A percentile compares a stretch with the other conserved stretches of the same genome.
These are phyloP conservation scores for Rhodotorula graminis DNA, from an alignment of 768 basidiomycete species.

Conservation along the genomic window DNA sequence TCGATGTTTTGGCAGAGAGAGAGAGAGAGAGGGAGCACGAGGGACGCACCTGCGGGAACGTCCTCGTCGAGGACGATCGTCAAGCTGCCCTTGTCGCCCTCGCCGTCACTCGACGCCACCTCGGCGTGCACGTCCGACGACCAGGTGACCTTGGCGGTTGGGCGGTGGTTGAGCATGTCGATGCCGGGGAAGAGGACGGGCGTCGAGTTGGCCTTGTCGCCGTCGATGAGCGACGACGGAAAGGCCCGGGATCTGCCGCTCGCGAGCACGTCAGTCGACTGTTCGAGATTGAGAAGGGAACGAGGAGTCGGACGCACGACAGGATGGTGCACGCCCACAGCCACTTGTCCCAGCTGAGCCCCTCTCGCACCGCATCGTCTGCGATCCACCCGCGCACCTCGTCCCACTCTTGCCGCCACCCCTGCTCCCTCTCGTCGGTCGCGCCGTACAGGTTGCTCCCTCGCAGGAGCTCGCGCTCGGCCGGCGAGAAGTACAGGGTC, in stretches of 20 bases:
- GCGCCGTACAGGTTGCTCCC: slow-evolving; percentile 81
- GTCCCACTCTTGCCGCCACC: slow-evolving; percentile 63
- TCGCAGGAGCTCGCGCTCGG: slow-evolving; percentile 62
- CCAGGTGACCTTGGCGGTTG: slow-evolving; percentile 79
- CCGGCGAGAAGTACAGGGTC: slow-evolving; percentile 63
- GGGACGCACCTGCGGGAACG: neutral
- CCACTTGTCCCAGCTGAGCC: slow-evolving; percentile 56
- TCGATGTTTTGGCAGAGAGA: too few species aligned
- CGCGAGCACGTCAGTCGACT: slow-evolving; percentile 2
- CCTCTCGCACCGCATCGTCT: slow-evolving; percentile 50
- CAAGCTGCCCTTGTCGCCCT: slow-evolving; percentile 20
- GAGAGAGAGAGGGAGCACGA: neutral
- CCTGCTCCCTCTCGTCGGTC: slow-evolving; percentile 60
- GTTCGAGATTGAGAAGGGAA: neutral
- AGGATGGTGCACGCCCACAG: slow-evolving; percentile 39
- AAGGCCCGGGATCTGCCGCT: slow-evolving; percentile 77
- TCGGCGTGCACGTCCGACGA: slow-evolving; percentile 48
- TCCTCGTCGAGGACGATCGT: slow-evolving; percentile 32
- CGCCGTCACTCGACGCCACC: neutral
- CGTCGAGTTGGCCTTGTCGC: slow-evolving; percentile 54
- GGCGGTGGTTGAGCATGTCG: slow-evolving; percentile 79
- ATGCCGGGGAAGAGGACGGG: slow-evolving; percentile 82
- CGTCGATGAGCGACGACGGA: slow-evolving; percentile 71
- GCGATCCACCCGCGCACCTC: slow-evolving; percentile 54
- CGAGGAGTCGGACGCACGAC: slow-evolving; percentile 11